Percentiles rank a stretch among this genome's conserved stretches.
phyloP scores from a whole-genome alignment of 768 basidiomycete genomes.

The Dentipellis sp. region DNA sequence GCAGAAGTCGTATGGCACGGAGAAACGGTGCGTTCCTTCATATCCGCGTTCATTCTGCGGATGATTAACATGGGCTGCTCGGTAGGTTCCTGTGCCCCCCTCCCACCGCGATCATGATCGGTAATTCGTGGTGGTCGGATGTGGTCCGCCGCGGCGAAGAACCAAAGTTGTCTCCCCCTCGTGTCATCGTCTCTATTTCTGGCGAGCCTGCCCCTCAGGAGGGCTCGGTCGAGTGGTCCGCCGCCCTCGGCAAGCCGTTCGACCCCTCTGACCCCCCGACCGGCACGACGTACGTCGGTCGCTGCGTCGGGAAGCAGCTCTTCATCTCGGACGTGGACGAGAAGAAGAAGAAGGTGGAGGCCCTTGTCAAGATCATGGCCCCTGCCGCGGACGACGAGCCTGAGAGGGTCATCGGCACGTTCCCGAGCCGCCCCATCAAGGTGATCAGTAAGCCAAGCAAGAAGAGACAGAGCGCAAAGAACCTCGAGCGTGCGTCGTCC shows the following conservation, averaged over 20 bases:
- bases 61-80: constrained; percentile 11
- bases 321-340: constrained; percentile 94
- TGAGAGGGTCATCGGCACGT: constrained; percentile 78
- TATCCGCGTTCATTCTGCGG: neutral
- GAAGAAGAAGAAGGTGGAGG: constrained; percentile 93
- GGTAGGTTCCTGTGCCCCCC: constrained; percentile 83
- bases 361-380: constrained; percentile 82
- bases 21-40: constrained; percentile 64
- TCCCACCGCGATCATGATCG: constrained; percentile 89
- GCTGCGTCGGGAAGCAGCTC: constrained; percentile 89
- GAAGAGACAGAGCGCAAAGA: constrained; percentile 91
- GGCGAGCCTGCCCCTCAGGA: constrained; percentile 83
- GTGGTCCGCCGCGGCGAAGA: constrained; percentile 66
- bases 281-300: constrained; percentile 84
- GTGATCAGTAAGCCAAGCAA: constrained; percentile 98
- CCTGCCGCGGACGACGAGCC: constrained; percentile 72
- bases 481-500: constrained; percentile 68
- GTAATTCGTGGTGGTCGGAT: constrained; percentile 92
- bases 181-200: constrained; percentile 85
- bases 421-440: constrained; percentile 92
- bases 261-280: constrained; percentile 72
- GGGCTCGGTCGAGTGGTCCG: constrained; percentile 81
- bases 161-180: constrained; percentile 65
- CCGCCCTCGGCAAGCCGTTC: constrained; percentile 74
- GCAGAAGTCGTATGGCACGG: constrained; percentile 94